Evolutionary conservation across 345 rosid species (phyloP).

Genomic region (Heritiera fomes): DNA sequence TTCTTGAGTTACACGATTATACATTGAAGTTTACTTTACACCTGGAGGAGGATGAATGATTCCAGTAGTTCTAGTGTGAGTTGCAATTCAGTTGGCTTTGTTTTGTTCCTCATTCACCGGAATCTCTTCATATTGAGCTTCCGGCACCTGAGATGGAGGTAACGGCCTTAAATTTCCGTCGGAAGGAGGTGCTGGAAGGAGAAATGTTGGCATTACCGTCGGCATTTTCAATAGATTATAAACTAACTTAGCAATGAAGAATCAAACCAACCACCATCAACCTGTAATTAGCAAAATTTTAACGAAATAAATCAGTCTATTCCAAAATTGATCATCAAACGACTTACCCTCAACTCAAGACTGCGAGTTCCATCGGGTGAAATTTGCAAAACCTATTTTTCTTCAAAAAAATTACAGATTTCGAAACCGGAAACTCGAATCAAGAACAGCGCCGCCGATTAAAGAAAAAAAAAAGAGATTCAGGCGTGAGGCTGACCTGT

Average conservation of each 20-base stretch:
- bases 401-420: not conserved
- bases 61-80: slow-evolving; percentile 79
- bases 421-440: not conserved
- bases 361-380: not conserved
- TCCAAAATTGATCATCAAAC: not conserved
- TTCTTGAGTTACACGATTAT: not conserved
- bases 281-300: slow-evolving; percentile 20
- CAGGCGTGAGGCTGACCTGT: not conserved
- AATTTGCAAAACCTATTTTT: not conserved
- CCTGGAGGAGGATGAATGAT: slow-evolving; percentile 79
- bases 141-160: slow-evolving; percentile 62
- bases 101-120: slow-evolving; percentile 43
- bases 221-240: slow-evolving; percentile 41
- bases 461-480: not conserved
- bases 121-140: slow-evolving; percentile 42
- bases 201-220: slow-evolving; percentile 52
- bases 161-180: slow-evolving; percentile 62
- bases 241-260: not conserved
- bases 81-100: slow-evolving; percentile 52
- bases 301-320: slow-evolving; percentile 5
- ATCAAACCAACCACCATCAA: slow-evolving; percentile 17
- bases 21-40: not conserved
- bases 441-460: not conserved
- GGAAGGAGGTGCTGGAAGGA: slow-evolving; percentile 75
- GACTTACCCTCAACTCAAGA: not conserved